phyloP scores from a whole-genome alignment of 129 eudicot species.

The Deinandra increscens region DNA sequence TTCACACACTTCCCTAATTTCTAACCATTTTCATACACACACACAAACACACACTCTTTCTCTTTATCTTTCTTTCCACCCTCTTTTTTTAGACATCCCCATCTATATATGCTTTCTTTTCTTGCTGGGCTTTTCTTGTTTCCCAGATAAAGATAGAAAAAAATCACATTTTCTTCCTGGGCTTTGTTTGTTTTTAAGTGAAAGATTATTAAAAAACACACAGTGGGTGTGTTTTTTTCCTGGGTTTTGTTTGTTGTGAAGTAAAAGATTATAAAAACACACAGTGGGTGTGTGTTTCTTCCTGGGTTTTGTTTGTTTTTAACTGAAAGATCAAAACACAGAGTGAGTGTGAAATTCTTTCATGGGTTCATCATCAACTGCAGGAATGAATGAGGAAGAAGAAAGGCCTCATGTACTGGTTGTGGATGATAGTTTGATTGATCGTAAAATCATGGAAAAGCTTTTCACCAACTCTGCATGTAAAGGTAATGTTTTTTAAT shows the following conservation, averaged over 20 bases:
- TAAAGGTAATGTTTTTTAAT: slow-evolving; percentile 38
- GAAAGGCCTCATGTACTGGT: slow-evolving; percentile 60
- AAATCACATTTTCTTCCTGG: slow-evolving; percentile 2
- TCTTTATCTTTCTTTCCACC: background rate
- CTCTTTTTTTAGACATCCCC: slow-evolving; percentile 12
- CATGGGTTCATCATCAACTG: slow-evolving; percentile 32
- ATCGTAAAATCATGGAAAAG: slow-evolving; percentile 57
- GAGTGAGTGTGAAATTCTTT: background rate
- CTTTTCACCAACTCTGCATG: slow-evolving; percentile 65
- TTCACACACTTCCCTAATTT: too few relatives aligned
- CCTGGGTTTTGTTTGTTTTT: background rate
- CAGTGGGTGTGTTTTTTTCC: background rate
- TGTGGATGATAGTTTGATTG: slow-evolving; percentile 57
- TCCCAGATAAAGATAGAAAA: background rate
- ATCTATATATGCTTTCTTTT: background rate
- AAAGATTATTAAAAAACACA: background rate
- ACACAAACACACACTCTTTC: slow-evolving; percentile 1
- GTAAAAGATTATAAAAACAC: background rate
- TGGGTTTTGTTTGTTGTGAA: background rate
- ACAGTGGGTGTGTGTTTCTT: background rate
- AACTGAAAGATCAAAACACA: background rate
- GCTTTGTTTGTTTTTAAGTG: background rate
- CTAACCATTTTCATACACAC: slow-evolving; percentile 18
- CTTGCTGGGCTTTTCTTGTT: background rate
- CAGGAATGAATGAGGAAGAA: slow-evolving; percentile 15